Conservation (phyloP, 2,329 filamentous ascomycete genomes). For the Hypoxylon rubiginosum region DNA sequence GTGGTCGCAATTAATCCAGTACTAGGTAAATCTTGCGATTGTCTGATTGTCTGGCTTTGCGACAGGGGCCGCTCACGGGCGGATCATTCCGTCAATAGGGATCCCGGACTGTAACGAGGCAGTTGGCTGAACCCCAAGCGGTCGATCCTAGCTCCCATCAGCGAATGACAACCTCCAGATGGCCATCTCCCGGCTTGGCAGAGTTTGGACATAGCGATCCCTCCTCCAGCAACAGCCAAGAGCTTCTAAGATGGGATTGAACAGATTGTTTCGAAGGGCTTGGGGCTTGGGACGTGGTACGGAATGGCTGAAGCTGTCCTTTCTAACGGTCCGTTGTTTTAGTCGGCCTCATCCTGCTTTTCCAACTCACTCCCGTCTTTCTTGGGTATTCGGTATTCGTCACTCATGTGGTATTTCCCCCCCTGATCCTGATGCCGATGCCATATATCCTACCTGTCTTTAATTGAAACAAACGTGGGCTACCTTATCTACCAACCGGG, state of each 20-base stretch:
- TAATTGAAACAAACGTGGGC: conserved; percentile 37
- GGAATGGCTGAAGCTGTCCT: conserved; percentile 32
- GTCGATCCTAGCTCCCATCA: conserved; percentile 28
- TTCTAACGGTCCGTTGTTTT: conserved; percentile 19
- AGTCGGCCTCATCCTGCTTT: conserved; percentile 37
- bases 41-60: conserved; percentile 19
- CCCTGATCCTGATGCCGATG: too few species aligned
- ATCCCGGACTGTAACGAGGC: conserved; percentile 28
- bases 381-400: conserved; percentile 32
- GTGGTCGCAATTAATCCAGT: conserved; percentile 16
- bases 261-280: conserved; percentile 22
- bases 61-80: conserved; percentile 8
- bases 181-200: conserved; percentile 50
- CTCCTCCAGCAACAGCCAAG: conserved; percentile 19
- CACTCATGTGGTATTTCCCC: conserved; percentile 24
- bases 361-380: conserved; percentile 23
- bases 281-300: conserved; percentile 15
- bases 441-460: conserved; percentile 23
- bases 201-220: conserved; percentile 36
- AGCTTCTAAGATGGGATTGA: conserved; percentile 24
- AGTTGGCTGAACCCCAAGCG: conserved; percentile 34
- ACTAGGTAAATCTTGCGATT: conserved; percentile 16
- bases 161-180: conserved; percentile 37
- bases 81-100: conserved; percentile 18
- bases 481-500: conserved; percentile 25